These are phyloP conservation scores for Prunella vulgaris DNA, from an alignment of 257 asterid genomes.

Conservation along the genomic window DNA sequence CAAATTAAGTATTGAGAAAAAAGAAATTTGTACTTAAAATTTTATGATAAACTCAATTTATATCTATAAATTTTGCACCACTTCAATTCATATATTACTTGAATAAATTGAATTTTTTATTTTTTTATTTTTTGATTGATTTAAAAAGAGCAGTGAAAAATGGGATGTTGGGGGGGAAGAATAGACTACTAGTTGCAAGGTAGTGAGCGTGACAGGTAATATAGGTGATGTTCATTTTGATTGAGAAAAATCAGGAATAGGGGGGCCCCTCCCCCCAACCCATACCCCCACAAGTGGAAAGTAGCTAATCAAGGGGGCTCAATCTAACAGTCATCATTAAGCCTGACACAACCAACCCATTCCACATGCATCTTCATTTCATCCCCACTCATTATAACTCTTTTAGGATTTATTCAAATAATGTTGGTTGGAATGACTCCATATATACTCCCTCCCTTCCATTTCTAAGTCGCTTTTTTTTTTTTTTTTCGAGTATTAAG, in stretches of 20 bases:
- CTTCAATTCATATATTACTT: no score
- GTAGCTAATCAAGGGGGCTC: conserved; percentile 14
- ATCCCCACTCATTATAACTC: background rate
- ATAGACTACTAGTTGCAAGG: background rate
- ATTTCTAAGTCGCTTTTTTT: no score
- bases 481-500: no score
- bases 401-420: background rate
- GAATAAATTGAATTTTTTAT: no score
- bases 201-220: conserved; percentile 10
- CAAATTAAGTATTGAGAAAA: no score
- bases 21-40: no score
- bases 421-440: no score
- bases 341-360: background rate
- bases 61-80: no score
- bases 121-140: no score
- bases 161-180: background rate
- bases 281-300: conserved; percentile 15
- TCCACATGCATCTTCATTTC: background rate
- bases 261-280: background rate
- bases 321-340: conserved; percentile 9
- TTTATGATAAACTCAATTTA: no score
- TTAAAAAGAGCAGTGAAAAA: background rate
- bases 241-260: conserved; percentile 11
- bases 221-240: conserved; percentile 19
- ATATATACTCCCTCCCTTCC: no score